Conservation (phyloP, 768 basidiomycete species). For the Pleurotus ostreatus region DNA sequence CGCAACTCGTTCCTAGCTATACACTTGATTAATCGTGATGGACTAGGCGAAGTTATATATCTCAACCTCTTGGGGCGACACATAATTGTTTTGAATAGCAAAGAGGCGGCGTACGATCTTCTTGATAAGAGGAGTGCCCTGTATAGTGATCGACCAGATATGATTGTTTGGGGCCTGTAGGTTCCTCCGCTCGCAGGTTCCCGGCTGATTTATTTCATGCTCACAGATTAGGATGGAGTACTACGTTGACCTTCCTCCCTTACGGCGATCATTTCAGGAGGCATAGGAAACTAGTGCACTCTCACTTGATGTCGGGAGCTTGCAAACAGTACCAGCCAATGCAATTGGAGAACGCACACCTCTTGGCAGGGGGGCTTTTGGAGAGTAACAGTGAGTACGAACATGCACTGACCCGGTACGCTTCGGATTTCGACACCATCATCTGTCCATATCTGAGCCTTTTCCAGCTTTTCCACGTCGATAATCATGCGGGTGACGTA, state of each 20-base stretch:
- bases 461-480: slow-evolving; percentile 13
- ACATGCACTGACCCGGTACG: slow-evolving; percentile 39
- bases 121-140: slow-evolving; percentile 49
- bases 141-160: slow-evolving; percentile 48
- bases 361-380: slow-evolving; percentile 34
- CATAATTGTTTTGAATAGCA: slow-evolving; percentile 46
- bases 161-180: slow-evolving; percentile 44
- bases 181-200: slow-evolving; percentile 12
- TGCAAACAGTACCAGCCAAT: slow-evolving; percentile 38
- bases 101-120: slow-evolving; percentile 39
- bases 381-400: slow-evolving; percentile 9
- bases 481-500: slow-evolving; percentile 21
- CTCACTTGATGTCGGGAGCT: slow-evolving; percentile 19
- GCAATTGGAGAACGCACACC: slow-evolving; percentile 31
- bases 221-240: not conserved
- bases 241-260: slow-evolving; percentile 5
- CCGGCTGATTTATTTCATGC: not conserved
- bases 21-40: not conserved
- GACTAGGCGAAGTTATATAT: slow-evolving; percentile 40
- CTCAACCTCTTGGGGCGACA: slow-evolving; percentile 38
- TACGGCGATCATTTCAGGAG: slow-evolving; percentile 43
- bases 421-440: not conserved
- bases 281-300: slow-evolving; percentile 39
- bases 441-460: not conserved
- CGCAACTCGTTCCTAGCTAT: not conserved